phyloP scores from a whole-genome alignment of 2,329 filamentous ascomycete species.

The Ophiobolus disseminans region DNA sequence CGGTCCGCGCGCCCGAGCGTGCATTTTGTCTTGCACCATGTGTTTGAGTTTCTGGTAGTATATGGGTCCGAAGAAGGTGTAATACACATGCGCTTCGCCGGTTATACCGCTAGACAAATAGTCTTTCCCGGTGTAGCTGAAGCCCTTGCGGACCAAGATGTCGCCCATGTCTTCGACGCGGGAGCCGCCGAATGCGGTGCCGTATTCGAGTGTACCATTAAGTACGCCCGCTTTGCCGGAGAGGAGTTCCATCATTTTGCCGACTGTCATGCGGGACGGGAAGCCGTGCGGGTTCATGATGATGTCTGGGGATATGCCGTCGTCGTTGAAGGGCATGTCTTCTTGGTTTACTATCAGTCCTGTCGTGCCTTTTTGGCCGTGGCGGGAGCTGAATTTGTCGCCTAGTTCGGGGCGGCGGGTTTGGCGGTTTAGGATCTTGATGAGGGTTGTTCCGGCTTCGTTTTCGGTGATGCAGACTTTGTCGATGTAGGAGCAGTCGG shows the following conservation, averaged over 20 bases:
- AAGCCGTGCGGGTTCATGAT: slow-evolving; percentile 99
- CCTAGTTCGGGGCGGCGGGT: slow-evolving; percentile 93
- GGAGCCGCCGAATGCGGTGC: slow-evolving; percentile 83
- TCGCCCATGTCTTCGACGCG: slow-evolving; percentile 89
- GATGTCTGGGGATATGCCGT: slow-evolving; percentile 91
- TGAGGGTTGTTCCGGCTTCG: slow-evolving; percentile 80
- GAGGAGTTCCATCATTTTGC: slow-evolving; percentile 94
- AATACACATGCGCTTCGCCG: slow-evolving; percentile 89
- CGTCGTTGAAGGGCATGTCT: slow-evolving; percentile 94
- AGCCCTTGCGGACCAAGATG: slow-evolving; percentile 84
- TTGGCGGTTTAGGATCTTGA: slow-evolving; percentile 97
- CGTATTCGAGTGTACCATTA: slow-evolving; percentile 85
- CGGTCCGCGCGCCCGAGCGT: slow-evolving; percentile 88
- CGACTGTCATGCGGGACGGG: slow-evolving; percentile 98
- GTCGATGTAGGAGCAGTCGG: slow-evolving; percentile 89
- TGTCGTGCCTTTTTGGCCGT: slow-evolving; percentile 97
- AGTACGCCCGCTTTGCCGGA: slow-evolving; percentile 93
- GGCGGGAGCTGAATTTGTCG: slow-evolving; percentile 98
- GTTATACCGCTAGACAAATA: slow-evolving; percentile 95
- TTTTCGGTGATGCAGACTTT: slow-evolving; percentile 94
- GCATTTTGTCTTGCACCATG: slow-evolving; percentile 99
- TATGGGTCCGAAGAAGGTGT: slow-evolving; percentile 98
- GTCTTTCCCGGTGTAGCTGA: slow-evolving; percentile 97
- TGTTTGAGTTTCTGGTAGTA: slow-evolving; percentile 99
- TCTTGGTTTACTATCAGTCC: slow-evolving; percentile 96